Evolutionary conservation across 1,139 yeast species (phyloP).

Genomic region (Yamadazyma spencermartinsiae): DNA sequence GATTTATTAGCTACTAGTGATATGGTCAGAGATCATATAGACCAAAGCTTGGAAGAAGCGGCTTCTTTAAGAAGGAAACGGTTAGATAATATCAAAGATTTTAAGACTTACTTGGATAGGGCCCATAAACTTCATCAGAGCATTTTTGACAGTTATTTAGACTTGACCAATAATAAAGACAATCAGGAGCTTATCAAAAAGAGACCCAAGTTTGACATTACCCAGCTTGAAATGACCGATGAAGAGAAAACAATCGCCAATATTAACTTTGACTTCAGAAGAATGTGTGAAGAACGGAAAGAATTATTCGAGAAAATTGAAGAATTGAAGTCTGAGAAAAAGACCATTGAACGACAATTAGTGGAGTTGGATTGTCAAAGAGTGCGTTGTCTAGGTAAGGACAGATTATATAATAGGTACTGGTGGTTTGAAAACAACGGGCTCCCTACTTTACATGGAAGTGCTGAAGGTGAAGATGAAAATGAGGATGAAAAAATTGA

Average conservation of each 20-base stretch:
- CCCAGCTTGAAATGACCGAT: conserved; percentile 45
- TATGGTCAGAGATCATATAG: conserved; percentile 64
- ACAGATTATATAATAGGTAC: conserved; percentile 79
- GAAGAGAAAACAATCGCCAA: conserved; percentile 51
- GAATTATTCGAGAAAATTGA: conserved; percentile 42
- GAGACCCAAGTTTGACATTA: conserved; percentile 31
- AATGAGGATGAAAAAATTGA: conserved; percentile 34
- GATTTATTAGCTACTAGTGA: conserved; percentile 59
- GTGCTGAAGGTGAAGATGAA: conserved; percentile 37
- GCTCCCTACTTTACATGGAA: conserved; percentile 57
- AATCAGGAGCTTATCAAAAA: conserved; percentile 22
- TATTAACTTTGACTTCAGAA: conserved; percentile 46
- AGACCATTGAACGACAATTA: conserved; percentile 54
- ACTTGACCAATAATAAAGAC: conserved; percentile 12
- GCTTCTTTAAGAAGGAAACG: conserved; percentile 66
- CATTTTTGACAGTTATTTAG: conserved; percentile 25
- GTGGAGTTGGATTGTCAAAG: conserved; percentile 78
- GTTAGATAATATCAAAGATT: conserved; percentile 65
- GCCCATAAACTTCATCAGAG: conserved; percentile 48
- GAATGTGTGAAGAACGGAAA: conserved; percentile 44
- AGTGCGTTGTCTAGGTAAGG: conserved; percentile 75
- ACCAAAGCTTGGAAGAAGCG: conserved; percentile 65
- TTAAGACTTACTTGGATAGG: conserved; percentile 49
- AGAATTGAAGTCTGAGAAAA: conserved; percentile 45
- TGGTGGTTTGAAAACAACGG: conserved; percentile 97